Conservation (phyloP, 1,284 basidiomycete species). For the Microbotryomycetes sp. region DNA sequence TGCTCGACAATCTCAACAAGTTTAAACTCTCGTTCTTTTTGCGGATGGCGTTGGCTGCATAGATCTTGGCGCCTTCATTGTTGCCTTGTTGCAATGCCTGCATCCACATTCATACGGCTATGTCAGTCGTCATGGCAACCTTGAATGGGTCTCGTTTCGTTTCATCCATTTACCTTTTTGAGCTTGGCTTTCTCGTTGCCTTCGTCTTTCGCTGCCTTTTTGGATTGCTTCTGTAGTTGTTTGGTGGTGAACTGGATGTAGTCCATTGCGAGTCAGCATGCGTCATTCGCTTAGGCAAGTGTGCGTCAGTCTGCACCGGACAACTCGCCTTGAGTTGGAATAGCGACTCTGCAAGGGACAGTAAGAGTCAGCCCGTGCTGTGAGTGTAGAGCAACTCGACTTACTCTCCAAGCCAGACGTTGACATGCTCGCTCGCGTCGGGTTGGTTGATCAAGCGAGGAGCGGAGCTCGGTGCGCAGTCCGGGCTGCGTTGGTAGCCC, state of each 20-base stretch:
- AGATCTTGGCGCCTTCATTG: slow-evolving; percentile 95
- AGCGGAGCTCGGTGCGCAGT: background rate
- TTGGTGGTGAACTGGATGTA: slow-evolving; percentile 81
- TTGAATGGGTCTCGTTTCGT: too few relatives aligned
- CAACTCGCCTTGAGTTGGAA: slow-evolving; percentile 80
- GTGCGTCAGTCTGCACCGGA: too few relatives aligned
- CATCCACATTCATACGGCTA: background rate
- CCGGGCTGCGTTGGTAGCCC: too few relatives aligned
- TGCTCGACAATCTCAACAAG: slow-evolving; percentile 59
- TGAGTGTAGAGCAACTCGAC: too few relatives aligned
- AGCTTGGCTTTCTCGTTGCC: slow-evolving; percentile 72
- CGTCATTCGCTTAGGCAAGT: background rate
- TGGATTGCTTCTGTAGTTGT: slow-evolving; percentile 80
- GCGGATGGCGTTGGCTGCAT: slow-evolving; percentile 94
- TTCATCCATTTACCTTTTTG: slow-evolving; percentile 93
- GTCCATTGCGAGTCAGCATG: slow-evolving; percentile 1
- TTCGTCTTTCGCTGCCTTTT: slow-evolving; percentile 94
- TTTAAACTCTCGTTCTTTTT: slow-evolving; percentile 97
- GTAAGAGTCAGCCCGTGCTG: background rate
- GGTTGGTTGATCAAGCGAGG: background rate
- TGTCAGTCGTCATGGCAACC: background rate
- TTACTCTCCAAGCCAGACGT: slow-evolving; percentile 22
- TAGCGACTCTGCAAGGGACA: slow-evolving; percentile 62
- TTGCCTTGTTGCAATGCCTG: slow-evolving; percentile 96
- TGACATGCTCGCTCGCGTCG: too few relatives aligned